Percentiles rank a stretch among this genome's conserved stretches.
These are phyloP conservation scores for Mucor indicus DNA, from an alignment of 371 early-diverging fungal genomes.

Conservation along the genomic window DNA sequence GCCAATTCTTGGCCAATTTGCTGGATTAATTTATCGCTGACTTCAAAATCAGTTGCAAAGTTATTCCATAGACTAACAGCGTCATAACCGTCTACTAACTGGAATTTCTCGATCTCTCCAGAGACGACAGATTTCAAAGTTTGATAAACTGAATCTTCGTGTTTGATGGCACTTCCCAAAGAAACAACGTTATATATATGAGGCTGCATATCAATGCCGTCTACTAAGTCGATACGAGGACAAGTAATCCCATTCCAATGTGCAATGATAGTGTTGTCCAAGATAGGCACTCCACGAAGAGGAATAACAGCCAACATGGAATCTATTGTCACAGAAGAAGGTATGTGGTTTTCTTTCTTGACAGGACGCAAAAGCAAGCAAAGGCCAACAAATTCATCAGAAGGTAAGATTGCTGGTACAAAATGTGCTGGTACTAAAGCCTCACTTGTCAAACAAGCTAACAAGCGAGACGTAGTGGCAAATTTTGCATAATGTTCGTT, in stretches of 20 bases:
- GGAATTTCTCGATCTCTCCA: background rate
- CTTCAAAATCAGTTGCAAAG: conserved; percentile 31
- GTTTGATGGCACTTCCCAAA: background rate
- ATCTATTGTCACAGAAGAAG: conserved; percentile 6
- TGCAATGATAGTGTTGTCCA: conserved; percentile 7
- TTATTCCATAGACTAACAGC: conserved; percentile 38
- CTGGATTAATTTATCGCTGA: conserved; percentile 26
- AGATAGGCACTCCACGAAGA: conserved; percentile 37
- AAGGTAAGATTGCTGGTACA: conserved; percentile 14
- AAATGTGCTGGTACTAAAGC: conserved; percentile 44
- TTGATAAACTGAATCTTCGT: background rate
- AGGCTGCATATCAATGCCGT: conserved; percentile 44
- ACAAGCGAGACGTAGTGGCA: conserved; percentile 60
- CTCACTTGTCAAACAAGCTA: conserved; percentile 63
- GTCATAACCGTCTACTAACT: conserved; percentile 30
- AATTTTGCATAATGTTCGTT: conserved; percentile 42
- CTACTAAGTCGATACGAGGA: conserved; percentile 34
- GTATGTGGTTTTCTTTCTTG: conserved; percentile 3
- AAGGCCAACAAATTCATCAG: conserved; percentile 12
- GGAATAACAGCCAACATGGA: conserved; percentile 41
- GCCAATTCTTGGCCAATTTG: conserved; percentile 40
- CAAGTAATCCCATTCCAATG: conserved; percentile 25
- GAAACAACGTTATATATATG: conserved; percentile 27
- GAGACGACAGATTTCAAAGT: conserved; percentile 4
- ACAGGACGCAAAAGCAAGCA: conserved; percentile 21